These are phyloP conservation scores for Lipomyces oligophaga DNA, from an alignment of 805 yeast genomes.

Conservation along the genomic window DNA sequence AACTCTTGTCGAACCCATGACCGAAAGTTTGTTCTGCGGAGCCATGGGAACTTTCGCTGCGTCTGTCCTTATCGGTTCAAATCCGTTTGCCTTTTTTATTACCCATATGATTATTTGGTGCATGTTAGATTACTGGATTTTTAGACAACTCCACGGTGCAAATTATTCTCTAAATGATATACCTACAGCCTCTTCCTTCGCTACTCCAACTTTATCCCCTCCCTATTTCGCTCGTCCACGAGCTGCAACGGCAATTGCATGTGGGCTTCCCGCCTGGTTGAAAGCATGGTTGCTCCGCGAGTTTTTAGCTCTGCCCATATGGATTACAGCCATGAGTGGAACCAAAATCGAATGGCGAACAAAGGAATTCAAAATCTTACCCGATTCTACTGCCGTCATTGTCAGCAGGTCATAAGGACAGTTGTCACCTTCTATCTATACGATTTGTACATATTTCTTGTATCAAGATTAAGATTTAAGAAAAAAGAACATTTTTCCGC, in stretches of 20 bases:
- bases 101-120: constrained; percentile 66
- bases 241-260: constrained; percentile 8
- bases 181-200: constrained; percentile 23
- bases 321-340: constrained; percentile 78
- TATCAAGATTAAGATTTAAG: too few relatives aligned
- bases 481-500: too few relatives aligned
- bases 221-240: constrained; percentile 33
- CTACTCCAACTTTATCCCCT: constrained; percentile 10
- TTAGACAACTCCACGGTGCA: constrained; percentile 41
- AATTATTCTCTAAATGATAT: constrained; percentile 33
- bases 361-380: constrained; percentile 64
- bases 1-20: constrained; percentile 79
- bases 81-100: constrained; percentile 39
- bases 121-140: constrained; percentile 58
- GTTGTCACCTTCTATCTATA: too few relatives aligned
- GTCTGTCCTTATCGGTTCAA: constrained; percentile 40
- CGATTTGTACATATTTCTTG: too few relatives aligned
- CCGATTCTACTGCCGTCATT: constrained; percentile 79
- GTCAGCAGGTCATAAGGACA: too few relatives aligned
- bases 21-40: constrained; percentile 71
- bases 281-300: constrained; percentile 68
- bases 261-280: constrained; percentile 37
- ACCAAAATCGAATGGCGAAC: constrained; percentile 66
- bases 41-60: constrained; percentile 58
- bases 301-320: constrained; percentile 71